Conservation (phyloP, 306 rosid species). For the Abrus pulchellus region DNA sequence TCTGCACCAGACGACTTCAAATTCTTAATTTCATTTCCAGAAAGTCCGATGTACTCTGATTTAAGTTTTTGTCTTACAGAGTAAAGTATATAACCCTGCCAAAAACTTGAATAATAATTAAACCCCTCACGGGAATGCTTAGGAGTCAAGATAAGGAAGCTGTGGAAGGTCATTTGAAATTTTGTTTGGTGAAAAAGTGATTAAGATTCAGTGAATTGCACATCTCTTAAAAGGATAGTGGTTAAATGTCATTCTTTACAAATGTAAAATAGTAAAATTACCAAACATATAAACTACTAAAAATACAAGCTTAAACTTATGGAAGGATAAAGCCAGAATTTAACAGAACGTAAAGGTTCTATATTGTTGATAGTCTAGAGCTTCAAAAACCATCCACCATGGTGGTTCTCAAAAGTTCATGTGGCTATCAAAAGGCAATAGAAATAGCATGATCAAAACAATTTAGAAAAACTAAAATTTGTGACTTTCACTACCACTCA, state of each 20-base stretch:
- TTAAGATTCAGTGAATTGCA: constrained; percentile 1
- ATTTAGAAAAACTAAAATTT: constrained; percentile 35
- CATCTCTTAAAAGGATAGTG: constrained; percentile 26
- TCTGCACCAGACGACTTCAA: constrained; percentile 82
- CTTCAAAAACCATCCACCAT: constrained; percentile 6
- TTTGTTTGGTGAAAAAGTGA: constrained; percentile 24
- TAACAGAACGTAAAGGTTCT: background rate
- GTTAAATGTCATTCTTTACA: background rate
- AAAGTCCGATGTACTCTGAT: constrained; percentile 69
- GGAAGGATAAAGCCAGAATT: background rate
- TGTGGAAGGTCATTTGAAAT: constrained; percentile 14
- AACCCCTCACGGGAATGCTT: background rate
- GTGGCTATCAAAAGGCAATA: background rate
- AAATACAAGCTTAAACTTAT: background rate
- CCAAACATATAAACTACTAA: background rate
- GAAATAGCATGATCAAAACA: constrained; percentile 4
- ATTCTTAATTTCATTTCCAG: constrained; percentile 72
- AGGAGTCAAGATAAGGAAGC: background rate
- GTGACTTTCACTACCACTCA: background rate
- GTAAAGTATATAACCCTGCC: constrained; percentile 88
- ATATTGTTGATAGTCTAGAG: constrained; percentile 27
- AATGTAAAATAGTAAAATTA: background rate
- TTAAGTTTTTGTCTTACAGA: constrained; percentile 82
- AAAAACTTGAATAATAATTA: constrained; percentile 45
- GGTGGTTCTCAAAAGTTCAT: constrained; percentile 2